Conservation (phyloP, 192 early-diverging fungal species). For the Podochytrium sp. region DNA sequence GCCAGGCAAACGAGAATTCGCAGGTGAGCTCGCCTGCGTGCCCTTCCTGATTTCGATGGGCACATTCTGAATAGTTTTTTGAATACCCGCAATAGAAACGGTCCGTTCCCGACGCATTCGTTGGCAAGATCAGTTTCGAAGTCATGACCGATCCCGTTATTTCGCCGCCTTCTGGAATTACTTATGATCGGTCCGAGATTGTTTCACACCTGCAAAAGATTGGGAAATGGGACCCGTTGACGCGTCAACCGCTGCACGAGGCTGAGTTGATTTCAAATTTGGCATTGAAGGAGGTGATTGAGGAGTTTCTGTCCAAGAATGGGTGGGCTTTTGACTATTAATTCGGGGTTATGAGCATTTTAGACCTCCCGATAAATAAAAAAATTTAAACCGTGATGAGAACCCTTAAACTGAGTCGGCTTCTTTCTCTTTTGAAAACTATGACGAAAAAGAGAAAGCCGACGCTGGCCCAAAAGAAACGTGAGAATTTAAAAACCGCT, state of each 20-base stretch:
- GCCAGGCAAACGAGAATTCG: slow-evolving; percentile 53
- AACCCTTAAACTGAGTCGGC: too few relatives aligned
- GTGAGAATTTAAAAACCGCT: too few relatives aligned
- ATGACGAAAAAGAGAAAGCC: too few relatives aligned
- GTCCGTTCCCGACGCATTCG: slow-evolving; percentile 64
- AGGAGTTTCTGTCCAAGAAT: slow-evolving; percentile 31
- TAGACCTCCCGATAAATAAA: too few relatives aligned
- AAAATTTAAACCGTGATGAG: too few relatives aligned
- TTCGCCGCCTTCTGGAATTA: slow-evolving; percentile 38
- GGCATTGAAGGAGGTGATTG: slow-evolving; percentile 62
- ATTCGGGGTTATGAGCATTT: too few relatives aligned
- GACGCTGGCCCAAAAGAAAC: too few relatives aligned
- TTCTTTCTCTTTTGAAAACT: too few relatives aligned
- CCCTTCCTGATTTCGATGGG: background rate
- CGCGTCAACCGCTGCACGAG: slow-evolving; percentile 67
- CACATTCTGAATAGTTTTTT: background rate
- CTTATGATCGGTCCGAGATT: slow-evolving; percentile 77
- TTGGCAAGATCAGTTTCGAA: slow-evolving; percentile 79
- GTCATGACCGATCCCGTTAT: slow-evolving; percentile 82
- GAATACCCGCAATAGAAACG: slow-evolving; percentile 14
- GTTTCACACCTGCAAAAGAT: slow-evolving; percentile 75
- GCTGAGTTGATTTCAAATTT: slow-evolving; percentile 74
- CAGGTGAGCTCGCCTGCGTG: slow-evolving; percentile 3
- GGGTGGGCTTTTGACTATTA: slow-evolving; percentile 38
- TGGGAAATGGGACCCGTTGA: slow-evolving; percentile 83